Base-by-base conservation (phyloP, 2,329 filamentous ascomycete genomes). In the Claviceps paspali region DNA sequence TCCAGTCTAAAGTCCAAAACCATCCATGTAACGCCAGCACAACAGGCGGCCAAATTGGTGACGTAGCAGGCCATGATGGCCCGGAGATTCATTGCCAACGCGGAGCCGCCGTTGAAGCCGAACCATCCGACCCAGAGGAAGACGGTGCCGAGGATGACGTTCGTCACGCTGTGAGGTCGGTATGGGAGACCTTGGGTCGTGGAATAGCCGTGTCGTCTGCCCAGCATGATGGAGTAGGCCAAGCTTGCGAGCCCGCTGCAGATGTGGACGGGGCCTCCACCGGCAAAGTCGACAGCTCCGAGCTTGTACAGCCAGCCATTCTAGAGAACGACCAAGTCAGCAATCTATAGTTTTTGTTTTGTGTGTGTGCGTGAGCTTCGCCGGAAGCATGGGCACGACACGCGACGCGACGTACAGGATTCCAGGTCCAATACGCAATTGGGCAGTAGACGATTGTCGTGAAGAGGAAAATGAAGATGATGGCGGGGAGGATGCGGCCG, bases 111-210 rank as follows among this genome's bases (percentile, higher is more conserved):
- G 59, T 94, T 95, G 73, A 95, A 95, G 34, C 87, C 87, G 55
- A 94, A 91, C 87, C 86, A 95, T 41, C 87, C 86, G 32, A 94
- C 82, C 87, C 87, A 95, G 35, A 94, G 69, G 58, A 80, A 71
- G 19, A 79, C 70, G 4, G 81, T 83, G 17, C 81, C 80, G 33
- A 85, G 65, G 33, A 83, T 75, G 45, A 84, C 76, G 47, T 82
- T 67, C 40, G 79, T 82, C 31, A 82, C 76, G 51, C 82, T 84
- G 58, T 85, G 80, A 7, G 79, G 78, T 23, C 73, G 69, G 62
- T 79, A 79, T 4, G 75, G 73, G 3, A 76, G 69, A 31, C 74
- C 70, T 42, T 76, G 67, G 35, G 70, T 66, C 48, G 67, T 70
- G 48, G 59, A 67, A 59, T 80, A 74, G 45, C 73, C 76, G 23